Base-by-base conservation (phyloP, 2,329 filamentous ascomycete genomes). In the Chaetomiaceae sp. region DNA sequence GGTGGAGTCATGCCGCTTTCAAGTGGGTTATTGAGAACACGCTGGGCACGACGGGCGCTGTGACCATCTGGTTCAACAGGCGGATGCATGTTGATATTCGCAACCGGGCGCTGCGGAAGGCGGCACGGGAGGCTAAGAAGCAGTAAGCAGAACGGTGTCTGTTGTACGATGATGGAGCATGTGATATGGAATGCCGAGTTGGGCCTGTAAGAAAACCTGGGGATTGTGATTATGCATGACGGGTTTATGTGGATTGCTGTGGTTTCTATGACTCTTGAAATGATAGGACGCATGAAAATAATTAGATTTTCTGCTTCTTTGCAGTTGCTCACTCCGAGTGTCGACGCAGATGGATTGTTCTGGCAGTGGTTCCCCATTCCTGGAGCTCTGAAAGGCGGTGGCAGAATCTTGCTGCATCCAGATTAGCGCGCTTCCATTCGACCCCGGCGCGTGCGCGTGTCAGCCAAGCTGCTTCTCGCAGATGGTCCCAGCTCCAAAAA, bases 1-100 rank as follows among this genome's bases (percentile, higher is more conserved):
- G 87, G 76, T 97, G 91, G 91, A 88, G 82, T 61, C 94, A 99
- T 71, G 89, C 86, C 0, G 68, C 95, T 50, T 88, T 96, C 84
- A 85, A 92, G 60, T 96, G 89, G 87, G 82, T 83, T 53, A 75
- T 96, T 33, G 81, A 83, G 69, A 82, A 73, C 59, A 75, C 80
- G 0, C 65, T 79, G 29, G 81, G 81, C 6, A 71, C 74, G 20
- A 78, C 75, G 47, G 75, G 73, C 63, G 66, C 68, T 14, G 43
- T 79, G 20, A 74, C 71, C 11, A 73, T 82, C 37, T 70, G 67
- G 62, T 70, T 75, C 64, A 83, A 82, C 68, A 71, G 76, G 60
- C 76, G 74, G 61, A 91, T 95, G 85, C 91, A 96, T 68, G 75
- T 87, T 65, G 84, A 85, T 55, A 96, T 96, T 58, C 84, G 91